Evolutionary conservation across 1,284 basidiomycete genomes (phyloP), one percentile per base, ranked within the genome.

Genomic region (Ustanciosporium gigantosporum): DNA sequence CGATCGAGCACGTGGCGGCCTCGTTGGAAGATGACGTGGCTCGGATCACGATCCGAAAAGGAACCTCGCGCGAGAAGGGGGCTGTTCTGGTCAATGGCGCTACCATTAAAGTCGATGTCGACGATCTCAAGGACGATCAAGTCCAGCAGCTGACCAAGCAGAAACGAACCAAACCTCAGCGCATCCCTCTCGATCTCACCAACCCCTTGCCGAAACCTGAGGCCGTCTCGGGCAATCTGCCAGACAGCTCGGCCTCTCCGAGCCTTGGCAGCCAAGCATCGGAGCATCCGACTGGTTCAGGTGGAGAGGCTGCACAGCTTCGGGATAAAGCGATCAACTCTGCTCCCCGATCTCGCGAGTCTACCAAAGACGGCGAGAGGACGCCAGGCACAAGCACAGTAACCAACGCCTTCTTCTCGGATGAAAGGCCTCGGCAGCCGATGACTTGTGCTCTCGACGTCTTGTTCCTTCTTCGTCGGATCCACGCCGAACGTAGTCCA

Each of bases 11-110:
- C 68, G 89, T 92, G 56, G 84, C 87, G 3, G 81, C 87, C 15
- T 84, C 86, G 46, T 84, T 90, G 3, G 86, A 86, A 20, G 85
- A 89, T 36, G 82, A 93, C 5, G 80, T 86, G 34, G 84, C 84
- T 2, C 85, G 89, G 49, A 72, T 82, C 21, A 80, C 79, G 2
- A 86, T 96, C 6, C 83, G 89, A 13, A 83, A 87, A n/a, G 89
- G 88, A 23, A 49, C 43, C 15, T 9, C 51, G 61, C 62, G 80
- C 73, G 89, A 91, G 68, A 87, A 86, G 61, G 87, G 89, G 1
- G 73, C 85, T 5, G 89, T 94, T 5, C 88, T 88, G 81, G 86
- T 96, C 51, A 99, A 99, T 72, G 95, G 95, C 0, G 84, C 87
- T 24, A 88, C 87, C 69, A 82, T 91, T 40, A 83, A 83, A 43